Evolutionary conservation across 768 basidiomycete species (phyloP).

Genomic region (Phylloporus sp.): DNA sequence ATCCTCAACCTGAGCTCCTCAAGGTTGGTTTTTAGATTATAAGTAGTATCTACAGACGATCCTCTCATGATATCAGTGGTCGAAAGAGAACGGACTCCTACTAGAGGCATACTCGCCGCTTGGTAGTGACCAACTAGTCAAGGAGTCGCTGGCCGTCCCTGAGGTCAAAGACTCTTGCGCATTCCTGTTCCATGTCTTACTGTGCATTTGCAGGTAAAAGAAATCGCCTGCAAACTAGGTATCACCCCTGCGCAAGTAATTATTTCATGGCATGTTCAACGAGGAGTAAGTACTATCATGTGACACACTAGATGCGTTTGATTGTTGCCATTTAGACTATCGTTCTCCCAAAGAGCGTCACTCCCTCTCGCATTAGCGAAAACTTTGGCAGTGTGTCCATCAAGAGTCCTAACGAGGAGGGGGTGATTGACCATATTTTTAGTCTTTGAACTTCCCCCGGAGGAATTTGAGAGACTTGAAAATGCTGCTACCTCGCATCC

Average conservation of each 20-base stretch:
- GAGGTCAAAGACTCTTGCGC: conserved; percentile 34
- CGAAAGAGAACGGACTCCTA: conserved; percentile 59
- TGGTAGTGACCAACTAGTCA: conserved; percentile 57
- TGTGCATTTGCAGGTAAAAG: conserved; percentile 38
- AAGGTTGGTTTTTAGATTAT: conserved; percentile 37
- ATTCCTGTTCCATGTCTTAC: background rate
- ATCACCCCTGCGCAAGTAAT: conserved; percentile 75
- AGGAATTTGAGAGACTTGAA: conserved; percentile 41
- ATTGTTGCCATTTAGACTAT: conserved; percentile 43
- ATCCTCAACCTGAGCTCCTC: conserved; percentile 74
- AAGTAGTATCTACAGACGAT: background rate
- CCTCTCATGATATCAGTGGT: conserved; percentile 45
- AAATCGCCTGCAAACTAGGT: conserved; percentile 56
- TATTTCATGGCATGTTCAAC: conserved; percentile 74
- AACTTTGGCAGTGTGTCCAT: conserved; percentile 54
- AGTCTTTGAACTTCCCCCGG: conserved; percentile 36
- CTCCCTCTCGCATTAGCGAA: conserved; percentile 60
- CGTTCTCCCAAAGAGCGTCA: conserved; percentile 76
- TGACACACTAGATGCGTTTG: background rate
- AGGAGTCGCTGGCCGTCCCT: conserved; percentile 53
- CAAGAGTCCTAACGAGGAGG: background rate
- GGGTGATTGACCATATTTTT: background rate
- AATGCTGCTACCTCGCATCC: conserved; percentile 42
- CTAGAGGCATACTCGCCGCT: conserved; percentile 78
- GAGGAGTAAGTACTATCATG: conserved; percentile 48